A percentile compares a stretch with the other conserved stretches of the same genome.
Evolutionary conservation across 306 rosid genomes (phyloP).

Genomic region (Prunus salicina): DNA sequence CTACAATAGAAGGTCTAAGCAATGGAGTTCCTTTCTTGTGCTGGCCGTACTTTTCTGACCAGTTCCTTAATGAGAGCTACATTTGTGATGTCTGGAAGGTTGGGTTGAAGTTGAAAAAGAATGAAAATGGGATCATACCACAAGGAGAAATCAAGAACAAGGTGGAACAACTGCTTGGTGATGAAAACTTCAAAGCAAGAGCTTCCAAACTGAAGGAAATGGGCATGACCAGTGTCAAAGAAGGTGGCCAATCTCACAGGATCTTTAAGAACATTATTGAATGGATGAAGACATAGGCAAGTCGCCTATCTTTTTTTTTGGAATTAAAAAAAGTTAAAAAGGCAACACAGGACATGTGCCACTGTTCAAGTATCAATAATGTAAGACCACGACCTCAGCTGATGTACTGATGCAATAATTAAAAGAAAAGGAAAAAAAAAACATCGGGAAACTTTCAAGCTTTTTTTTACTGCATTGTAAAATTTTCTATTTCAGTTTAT

Average conservation of each 20-base stretch:
- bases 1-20: not conserved
- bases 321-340: not conserved
- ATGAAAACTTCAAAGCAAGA: slow-evolving; percentile 12
- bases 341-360: not conserved
- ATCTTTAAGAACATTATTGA: slow-evolving; percentile 32
- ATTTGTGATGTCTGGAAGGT: slow-evolving; percentile 23
- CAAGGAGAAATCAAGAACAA: slow-evolving; percentile 23
- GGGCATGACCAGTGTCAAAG: slow-evolving; percentile 7
- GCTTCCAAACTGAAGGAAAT: slow-evolving; percentile 19
- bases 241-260: slow-evolving; percentile 26
- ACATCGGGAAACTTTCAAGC: no score
- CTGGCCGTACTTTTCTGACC: not conserved
- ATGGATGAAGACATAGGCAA: slow-evolving; percentile 37
- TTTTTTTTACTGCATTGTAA: no score
- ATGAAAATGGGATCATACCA: not conserved
- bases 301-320: not conserved
- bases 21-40: not conserved
- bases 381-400: not conserved
- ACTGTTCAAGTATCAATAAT: not conserved
- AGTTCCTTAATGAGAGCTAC: not conserved
- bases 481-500: no score
- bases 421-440: no score
- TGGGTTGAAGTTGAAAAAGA: slow-evolving; percentile 6
- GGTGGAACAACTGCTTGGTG: slow-evolving; percentile 18
- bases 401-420: no score